These are phyloP conservation scores for Ajuga reptans DNA, from an alignment of 305 asterid genomes.

Conservation along the genomic window DNA sequence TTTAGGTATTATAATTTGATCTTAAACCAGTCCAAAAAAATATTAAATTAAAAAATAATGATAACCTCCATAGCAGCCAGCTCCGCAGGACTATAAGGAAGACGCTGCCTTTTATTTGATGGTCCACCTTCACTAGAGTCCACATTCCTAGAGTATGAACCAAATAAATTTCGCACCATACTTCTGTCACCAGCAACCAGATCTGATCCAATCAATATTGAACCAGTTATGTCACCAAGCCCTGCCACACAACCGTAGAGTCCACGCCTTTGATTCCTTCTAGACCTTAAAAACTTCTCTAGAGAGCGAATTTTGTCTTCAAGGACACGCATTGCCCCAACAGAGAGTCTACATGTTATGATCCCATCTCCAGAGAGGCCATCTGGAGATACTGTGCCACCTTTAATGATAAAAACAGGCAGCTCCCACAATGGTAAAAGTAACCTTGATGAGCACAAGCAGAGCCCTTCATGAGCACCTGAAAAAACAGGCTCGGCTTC, in stretches of 20 bases:
- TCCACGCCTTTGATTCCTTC: conserved; percentile 89
- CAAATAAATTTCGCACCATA: conserved; percentile 77
- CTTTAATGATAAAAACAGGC: conserved; percentile 73
- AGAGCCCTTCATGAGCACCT: conserved; percentile 92
- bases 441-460: conserved; percentile 86
- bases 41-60: no score
- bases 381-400: conserved; percentile 46
- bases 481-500: conserved; percentile 96
- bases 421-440: conserved; percentile 95
- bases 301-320: conserved; percentile 91
- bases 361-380: conserved; percentile 52
- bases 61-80: conserved; percentile 94
- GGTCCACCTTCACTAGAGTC: conserved; percentile 56
- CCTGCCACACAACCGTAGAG: conserved; percentile 96
- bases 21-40: no score
- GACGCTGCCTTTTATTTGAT: conserved; percentile 74
- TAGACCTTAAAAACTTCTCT: conserved; percentile 77
- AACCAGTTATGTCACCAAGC: conserved; percentile 79
- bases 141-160: conserved; percentile 57
- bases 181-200: conserved; percentile 67
- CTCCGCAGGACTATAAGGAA: conserved; percentile 81
- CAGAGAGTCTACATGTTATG: conserved; percentile 68
- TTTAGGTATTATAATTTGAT: neutral
- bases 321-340: conserved; percentile 71
- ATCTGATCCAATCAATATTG: conserved; percentile 77